These are phyloP conservation scores for Mycena albidolilacea DNA, from an alignment of 768 basidiomycete genomes.

Conservation along the genomic window DNA sequence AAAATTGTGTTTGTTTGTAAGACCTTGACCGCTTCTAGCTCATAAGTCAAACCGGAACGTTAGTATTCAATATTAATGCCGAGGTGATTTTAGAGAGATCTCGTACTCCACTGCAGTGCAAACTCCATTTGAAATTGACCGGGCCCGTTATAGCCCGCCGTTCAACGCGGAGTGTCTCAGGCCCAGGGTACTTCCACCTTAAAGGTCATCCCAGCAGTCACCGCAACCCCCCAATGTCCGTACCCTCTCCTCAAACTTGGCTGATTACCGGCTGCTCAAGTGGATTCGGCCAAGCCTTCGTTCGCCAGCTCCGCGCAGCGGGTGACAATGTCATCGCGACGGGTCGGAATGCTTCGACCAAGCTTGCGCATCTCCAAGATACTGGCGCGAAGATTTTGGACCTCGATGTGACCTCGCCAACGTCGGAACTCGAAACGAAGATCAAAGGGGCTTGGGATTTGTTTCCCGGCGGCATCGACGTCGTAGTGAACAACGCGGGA, in stretches of 20 bases:
- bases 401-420: background rate
- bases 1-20: too few species aligned
- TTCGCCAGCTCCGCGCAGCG: conserved; percentile 3
- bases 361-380: background rate
- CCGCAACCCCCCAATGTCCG: background rate
- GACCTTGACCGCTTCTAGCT: too few species aligned
- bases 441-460: background rate
- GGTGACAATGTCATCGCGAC: background rate
- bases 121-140: background rate
- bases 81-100: background rate
- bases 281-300: background rate
- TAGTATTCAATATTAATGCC: background rate
- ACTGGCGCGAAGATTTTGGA: background rate
- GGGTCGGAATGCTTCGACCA: background rate
- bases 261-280: conserved; percentile 1
- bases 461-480: background rate
- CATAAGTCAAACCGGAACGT: too few species aligned
- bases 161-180: too few species aligned
- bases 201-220: too few species aligned
- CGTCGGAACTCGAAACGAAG: background rate
- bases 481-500: conserved; percentile 3
- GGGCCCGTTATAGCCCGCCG: too few species aligned
- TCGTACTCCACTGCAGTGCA: too few species aligned
- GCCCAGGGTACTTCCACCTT: too few species aligned
- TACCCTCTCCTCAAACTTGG: background rate